Conservation (phyloP, 2,329 filamentous ascomycete species). For the Mycogone perniciosa region DNA sequence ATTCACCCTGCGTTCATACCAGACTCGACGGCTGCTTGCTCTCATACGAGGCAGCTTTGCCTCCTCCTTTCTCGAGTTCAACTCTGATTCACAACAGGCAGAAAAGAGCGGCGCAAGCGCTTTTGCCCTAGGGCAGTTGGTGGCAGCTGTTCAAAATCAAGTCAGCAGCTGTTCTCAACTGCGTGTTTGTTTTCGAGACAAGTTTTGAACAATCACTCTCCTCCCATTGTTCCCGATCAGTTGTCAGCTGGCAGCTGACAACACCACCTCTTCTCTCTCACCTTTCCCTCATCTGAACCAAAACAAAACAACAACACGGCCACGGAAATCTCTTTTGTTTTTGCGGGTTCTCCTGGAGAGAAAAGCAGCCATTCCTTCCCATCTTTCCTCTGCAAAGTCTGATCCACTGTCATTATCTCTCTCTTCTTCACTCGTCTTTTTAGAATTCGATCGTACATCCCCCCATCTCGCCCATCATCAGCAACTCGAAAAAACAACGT, state of each 20-base stretch:
- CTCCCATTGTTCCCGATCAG: neutral
- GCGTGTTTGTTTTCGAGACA: neutral
- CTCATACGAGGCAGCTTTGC: neutral
- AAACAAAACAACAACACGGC: slow-evolving; percentile 7
- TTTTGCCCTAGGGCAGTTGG: neutral
- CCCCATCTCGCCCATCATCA: neutral
- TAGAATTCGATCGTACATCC: neutral
- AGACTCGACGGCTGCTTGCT: neutral
- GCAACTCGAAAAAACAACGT: neutral
- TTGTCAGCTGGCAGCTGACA: slow-evolving; percentile 8
- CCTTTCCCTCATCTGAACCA: slow-evolving; percentile 3
- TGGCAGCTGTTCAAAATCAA: neutral
- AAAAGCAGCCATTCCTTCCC: slow-evolving; percentile 9
- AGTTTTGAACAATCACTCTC: neutral
- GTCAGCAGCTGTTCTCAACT: slow-evolving; percentile 5
- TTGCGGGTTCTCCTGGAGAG: slow-evolving; percentile 10
- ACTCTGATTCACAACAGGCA: neutral
- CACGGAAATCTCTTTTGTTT: slow-evolving; percentile 9
- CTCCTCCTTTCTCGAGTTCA: neutral
- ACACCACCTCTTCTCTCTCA: neutral
- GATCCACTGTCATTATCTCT: neutral
- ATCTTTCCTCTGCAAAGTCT: neutral
- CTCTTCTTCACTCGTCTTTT: slow-evolving; percentile 2
- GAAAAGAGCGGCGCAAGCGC: neutral
- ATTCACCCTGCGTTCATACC: slow-evolving; percentile 8